Evolutionary conservation across 2,329 filamentous ascomycete genomes (phyloP).

Genomic region (Geoglossum cookeanum): DNA sequence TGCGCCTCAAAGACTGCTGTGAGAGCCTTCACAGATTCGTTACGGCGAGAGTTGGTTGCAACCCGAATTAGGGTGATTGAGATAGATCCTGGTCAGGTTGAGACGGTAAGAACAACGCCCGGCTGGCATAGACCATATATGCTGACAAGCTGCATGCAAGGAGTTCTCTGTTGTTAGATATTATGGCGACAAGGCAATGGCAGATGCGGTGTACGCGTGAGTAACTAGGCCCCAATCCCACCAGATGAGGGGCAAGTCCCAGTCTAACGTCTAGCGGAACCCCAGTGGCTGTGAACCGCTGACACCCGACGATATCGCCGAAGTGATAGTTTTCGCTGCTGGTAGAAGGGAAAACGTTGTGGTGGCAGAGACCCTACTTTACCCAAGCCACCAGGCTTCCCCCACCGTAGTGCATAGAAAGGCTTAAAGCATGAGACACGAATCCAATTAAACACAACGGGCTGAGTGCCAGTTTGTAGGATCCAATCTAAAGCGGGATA

Average conservation of each 20-base stretch:
- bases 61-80: slow-evolving; percentile 69
- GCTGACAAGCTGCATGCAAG: slow-evolving; percentile 18
- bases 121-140: not conserved
- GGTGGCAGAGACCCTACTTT: slow-evolving; percentile 70
- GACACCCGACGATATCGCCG: slow-evolving; percentile 78
- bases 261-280: not conserved
- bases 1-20: slow-evolving; percentile 86
- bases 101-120: slow-evolving; percentile 39
- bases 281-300: slow-evolving; percentile 56
- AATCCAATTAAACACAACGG: not conserved
- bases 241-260: not conserved
- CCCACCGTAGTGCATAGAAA: slow-evolving; percentile 28
- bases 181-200: slow-evolving; percentile 73
- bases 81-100: slow-evolving; percentile 80
- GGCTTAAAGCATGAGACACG: slow-evolving; percentile 5
- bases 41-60: slow-evolving; percentile 67
- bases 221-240: slow-evolving; percentile 14
- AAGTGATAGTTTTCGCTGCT: slow-evolving; percentile 72
- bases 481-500: too few relatives aligned
- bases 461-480: not conserved
- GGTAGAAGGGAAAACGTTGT: slow-evolving; percentile 79
- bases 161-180: slow-evolving; percentile 83
- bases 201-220: slow-evolving; percentile 73
- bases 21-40: slow-evolving; percentile 60
- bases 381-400: slow-evolving; percentile 61